Base-by-base conservation (phyloP, 768 basidiomycete genomes). In the Suillus spraguei region DNA sequence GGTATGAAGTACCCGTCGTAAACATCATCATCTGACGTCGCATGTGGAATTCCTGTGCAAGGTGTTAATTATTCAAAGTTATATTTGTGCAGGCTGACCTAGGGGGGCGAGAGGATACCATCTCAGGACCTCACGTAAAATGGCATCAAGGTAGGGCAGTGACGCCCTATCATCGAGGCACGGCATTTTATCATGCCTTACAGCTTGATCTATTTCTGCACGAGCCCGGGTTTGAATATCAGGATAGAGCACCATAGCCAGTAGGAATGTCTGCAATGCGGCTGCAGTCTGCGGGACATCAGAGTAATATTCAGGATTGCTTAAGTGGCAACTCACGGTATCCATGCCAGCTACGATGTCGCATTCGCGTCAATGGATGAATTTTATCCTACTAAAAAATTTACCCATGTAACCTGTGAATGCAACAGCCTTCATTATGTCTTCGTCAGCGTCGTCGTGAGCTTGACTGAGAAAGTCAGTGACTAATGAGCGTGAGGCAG, bases 1-100 rank as follows among this genome's bases (percentile, higher is more conserved):
- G 85, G 85, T 53, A 87, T 86, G 4, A 81, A 68, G 61, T 82
- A 82, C 20, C 78, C 76, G 38, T 71, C 68, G 62, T 80, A 81
- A 20, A 72, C 63, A 52, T 80, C 80, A 63, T 79, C 78, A 56
- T 74, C 64, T 1, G 77, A 77, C 6, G 67, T 33, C 3, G 56
- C 32, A 54, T 74, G 74, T 5, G 72, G 66, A 24, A 73, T n/a
- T n/a, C 66, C 70, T 64, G 66, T 38, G n/a, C 7, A 22, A 22
- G 33, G 1, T 11, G 6, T 55, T 14, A 22, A n/a, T 1, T 6
- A 36, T 16, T 6, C 35, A 8, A 4, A 16, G 7, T 36, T 9
- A 20, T 36, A 55, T 36, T 22, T 13, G 4, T 55, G 5, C 13
- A 1, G n/a, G 22, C n/a, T 7, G 49, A 73, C 69, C 69, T 16